These are phyloP conservation scores for Neurospora sp. DNA, from an alignment of 495 filamentous ascomycete species.

Conservation along the genomic window DNA sequence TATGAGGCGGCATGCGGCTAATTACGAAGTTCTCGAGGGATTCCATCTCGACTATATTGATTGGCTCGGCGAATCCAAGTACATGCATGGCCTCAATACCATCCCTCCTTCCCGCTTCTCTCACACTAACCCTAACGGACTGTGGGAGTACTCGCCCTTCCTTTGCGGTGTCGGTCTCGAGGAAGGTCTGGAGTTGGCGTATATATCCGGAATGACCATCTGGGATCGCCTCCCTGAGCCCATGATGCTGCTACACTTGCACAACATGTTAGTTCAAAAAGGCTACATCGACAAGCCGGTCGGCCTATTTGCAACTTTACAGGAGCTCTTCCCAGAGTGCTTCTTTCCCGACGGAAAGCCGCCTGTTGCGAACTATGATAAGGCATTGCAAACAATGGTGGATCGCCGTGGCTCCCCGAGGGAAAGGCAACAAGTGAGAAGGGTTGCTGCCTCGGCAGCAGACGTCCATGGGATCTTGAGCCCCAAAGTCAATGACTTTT, in stretches of 20 bases:
- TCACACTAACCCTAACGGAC: constrained; percentile 32
- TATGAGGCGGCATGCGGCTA: neutral
- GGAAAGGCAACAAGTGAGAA: neutral
- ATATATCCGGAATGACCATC: constrained; percentile 20
- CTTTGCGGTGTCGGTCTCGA: constrained; percentile 35
- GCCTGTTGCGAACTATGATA: constrained; percentile 20
- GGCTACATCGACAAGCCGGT: constrained; percentile 25
- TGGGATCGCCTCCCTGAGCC: constrained; percentile 22
- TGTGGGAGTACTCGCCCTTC: constrained; percentile 42
- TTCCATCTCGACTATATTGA: constrained; percentile 25
- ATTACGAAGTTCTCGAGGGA: constrained; percentile 1
- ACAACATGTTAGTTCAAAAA: constrained; percentile 36
- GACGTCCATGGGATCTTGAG: constrained; percentile 1
- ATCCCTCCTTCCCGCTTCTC: constrained; percentile 37
- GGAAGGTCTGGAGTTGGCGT: constrained; percentile 29
- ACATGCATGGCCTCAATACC: constrained; percentile 21
- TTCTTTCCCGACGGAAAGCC: constrained; percentile 25
- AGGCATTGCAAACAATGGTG: neutral
- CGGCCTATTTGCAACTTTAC: constrained; percentile 2
- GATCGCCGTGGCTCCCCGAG: neutral
- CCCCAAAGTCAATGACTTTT: constrained; percentile 14
- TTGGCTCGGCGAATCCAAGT: constrained; percentile 35
- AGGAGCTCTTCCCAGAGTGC: neutral
- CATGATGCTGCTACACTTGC: constrained; percentile 22
- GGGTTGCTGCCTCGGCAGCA: neutral